phyloP scores from a whole-genome alignment of 306 rosid species.

The Prunus fruticosa region DNA sequence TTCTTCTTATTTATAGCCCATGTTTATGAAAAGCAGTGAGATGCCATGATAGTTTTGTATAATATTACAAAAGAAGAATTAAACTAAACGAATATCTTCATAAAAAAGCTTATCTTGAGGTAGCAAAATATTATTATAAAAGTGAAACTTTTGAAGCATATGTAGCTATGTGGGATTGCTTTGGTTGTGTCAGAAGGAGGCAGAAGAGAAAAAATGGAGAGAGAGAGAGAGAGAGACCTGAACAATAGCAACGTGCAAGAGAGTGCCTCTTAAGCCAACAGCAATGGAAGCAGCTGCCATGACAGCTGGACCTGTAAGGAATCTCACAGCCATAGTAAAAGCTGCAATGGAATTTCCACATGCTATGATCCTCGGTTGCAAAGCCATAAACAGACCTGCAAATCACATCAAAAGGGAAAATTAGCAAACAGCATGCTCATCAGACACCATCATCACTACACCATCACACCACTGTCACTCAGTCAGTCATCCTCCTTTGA shows the following conservation, averaged over 20 bases:
- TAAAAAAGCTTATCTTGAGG: constrained; percentile 39
- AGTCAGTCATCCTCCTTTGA: constrained; percentile 5
- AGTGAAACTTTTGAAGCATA: constrained; percentile 24
- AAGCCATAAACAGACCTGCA: constrained; percentile 95
- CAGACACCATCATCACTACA: constrained; percentile 22
- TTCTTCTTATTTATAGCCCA: not conserved
- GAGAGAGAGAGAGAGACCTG: constrained; percentile 41
- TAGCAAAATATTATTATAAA: not conserved
- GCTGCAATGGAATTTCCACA: constrained; percentile 90
- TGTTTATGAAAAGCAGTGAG: constrained; percentile 11
- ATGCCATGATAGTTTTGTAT: not conserved
- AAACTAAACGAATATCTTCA: not conserved
- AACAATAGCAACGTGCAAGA: constrained; percentile 90
- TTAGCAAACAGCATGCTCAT: not conserved
- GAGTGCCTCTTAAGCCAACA: constrained; percentile 86
- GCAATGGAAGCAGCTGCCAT: constrained; percentile 97
- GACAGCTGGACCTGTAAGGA: constrained; percentile 98
- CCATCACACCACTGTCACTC: constrained; percentile 28
- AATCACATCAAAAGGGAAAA: not conserved
- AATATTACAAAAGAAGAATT: not conserved
- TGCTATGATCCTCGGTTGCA: constrained; percentile 98
- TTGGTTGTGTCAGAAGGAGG: constrained; percentile 46
- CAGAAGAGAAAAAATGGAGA: constrained; percentile 18
- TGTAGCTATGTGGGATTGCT: constrained; percentile 31
- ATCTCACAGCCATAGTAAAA: constrained; percentile 94